Conservation (phyloP, 306 rosid species). For the cucumber (Cucumis sativus) region DNA sequence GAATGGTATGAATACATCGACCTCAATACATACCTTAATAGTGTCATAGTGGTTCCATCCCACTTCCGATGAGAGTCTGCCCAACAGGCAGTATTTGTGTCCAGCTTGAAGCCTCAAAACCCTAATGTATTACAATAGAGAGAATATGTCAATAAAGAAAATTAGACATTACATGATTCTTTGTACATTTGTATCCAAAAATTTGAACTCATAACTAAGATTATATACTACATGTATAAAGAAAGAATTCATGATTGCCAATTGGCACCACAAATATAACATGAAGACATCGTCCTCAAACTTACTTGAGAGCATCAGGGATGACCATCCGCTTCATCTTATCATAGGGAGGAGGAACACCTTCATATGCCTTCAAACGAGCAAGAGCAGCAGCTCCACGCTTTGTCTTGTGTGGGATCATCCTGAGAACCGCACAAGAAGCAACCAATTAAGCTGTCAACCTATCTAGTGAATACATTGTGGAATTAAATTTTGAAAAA, state of each 20-base stretch:
- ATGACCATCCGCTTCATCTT: slow-evolving; percentile 49
- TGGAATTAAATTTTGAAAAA: not conserved
- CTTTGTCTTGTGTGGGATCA: slow-evolving; percentile 58
- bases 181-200: not conserved
- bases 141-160: not conserved
- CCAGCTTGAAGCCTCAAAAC: slow-evolving; percentile 80
- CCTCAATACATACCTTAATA: slow-evolving; percentile 16
- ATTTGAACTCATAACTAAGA: not conserved
- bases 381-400: slow-evolving; percentile 59
- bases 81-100: slow-evolving; percentile 52
- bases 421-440: slow-evolving; percentile 9
- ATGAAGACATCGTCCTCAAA: not conserved
- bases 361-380: slow-evolving; percentile 48
- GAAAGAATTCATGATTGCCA: not conserved
- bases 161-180: not conserved
- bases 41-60: slow-evolving; percentile 34
- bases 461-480: not conserved
- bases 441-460: not conserved
- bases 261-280: not conserved
- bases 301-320: slow-evolving; percentile 59
- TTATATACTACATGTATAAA: not conserved
- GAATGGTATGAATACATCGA: not conserved
- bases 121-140: slow-evolving; percentile 10
- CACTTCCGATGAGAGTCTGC: slow-evolving; percentile 55
- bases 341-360: slow-evolving; percentile 51